Base-by-base conservation (phyloP, 2,329 filamentous ascomycete genomes). In the Neonectria hederae region DNA sequence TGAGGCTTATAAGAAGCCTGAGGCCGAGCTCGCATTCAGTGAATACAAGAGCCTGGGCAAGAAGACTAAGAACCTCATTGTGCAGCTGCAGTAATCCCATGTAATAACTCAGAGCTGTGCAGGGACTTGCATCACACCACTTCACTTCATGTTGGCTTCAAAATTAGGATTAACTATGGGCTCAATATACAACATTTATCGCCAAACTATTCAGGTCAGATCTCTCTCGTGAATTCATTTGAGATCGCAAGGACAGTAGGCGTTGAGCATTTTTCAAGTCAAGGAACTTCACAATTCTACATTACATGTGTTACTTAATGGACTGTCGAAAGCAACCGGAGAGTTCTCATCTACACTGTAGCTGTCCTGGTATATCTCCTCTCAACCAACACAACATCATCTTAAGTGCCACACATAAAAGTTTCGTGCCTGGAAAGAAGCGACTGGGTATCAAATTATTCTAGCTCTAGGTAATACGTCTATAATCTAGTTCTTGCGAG, bases 1-100 rank as follows among this genome's bases (percentile, higher is more conserved):
- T 5, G 49, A 26, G 0, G 65, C 65, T 22, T 65, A 55, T n/a
- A 35, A 62, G 51, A 54, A 65, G 10, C 57, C 62, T 4, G 52
- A 65, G 42, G 54, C 49, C 3, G 58, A 40, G 57, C 46, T 22
- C n/a, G 65, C 65, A 5, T 46, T 62, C 28, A 58, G 42, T 1
- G 22, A 52, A 6, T 66, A 66, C 48, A 54, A 54, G 57, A 38
- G 11, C 17, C 24, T 66, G 21, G 64, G 56, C 10, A 32, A 64
- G 40, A 32, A 64, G 40, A 46, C 40, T 14, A 56, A 52, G 28
- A 66, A 60, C 30, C 13, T 51, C 17, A 19, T 66, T 1, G 61
- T 66, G 13, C 32, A 64, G 46, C 9, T 64, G 22, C 24, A 51
- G 45, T 57, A 42, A 38, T 7, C 2, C 8, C 7, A 9, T 38